phyloP scores from a whole-genome alignment of 2,329 filamentous ascomycete genomes.

The Pestalotiopsis sp. region DNA sequence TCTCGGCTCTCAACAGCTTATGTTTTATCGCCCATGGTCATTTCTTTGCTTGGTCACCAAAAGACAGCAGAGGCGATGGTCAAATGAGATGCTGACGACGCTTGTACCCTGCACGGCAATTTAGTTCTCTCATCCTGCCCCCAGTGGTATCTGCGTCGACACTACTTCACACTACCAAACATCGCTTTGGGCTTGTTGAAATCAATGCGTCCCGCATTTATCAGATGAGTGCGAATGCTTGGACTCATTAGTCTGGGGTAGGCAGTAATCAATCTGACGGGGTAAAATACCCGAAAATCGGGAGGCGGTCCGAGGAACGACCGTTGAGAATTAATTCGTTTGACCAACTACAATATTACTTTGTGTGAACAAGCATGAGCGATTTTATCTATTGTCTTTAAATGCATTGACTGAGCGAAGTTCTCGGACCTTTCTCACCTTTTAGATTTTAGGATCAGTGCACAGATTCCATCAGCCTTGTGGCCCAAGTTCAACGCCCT shows the following conservation, averaged over 20 bases:
- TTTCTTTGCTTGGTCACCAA: neutral
- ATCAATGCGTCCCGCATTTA: too few species aligned
- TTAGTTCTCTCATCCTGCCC: neutral
- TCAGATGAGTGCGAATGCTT: too few species aligned
- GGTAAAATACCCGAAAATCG: neutral
- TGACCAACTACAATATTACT: neutral
- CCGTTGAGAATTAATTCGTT: neutral
- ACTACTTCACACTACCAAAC: too few species aligned
- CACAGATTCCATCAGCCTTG: too few species aligned
- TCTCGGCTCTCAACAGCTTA: constrained; percentile 8
- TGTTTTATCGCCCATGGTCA: neutral
- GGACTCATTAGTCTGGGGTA: neutral
- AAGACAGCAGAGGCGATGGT: neutral
- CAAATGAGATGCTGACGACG: neutral
- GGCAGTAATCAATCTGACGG: neutral
- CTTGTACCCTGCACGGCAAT: neutral
- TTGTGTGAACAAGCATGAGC: neutral
- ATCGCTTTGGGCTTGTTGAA: too few species aligned
- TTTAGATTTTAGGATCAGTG: too few species aligned
- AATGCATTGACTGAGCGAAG: neutral
- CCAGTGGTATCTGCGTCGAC: neutral
- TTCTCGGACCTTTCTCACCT: too few species aligned
- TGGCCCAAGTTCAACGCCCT: too few species aligned
- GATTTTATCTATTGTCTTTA: neutral
- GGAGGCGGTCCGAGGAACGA: neutral